Conservation (phyloP, 2,329 filamentous ascomycete genomes). For the Chaetomiaceae sp. region DNA sequence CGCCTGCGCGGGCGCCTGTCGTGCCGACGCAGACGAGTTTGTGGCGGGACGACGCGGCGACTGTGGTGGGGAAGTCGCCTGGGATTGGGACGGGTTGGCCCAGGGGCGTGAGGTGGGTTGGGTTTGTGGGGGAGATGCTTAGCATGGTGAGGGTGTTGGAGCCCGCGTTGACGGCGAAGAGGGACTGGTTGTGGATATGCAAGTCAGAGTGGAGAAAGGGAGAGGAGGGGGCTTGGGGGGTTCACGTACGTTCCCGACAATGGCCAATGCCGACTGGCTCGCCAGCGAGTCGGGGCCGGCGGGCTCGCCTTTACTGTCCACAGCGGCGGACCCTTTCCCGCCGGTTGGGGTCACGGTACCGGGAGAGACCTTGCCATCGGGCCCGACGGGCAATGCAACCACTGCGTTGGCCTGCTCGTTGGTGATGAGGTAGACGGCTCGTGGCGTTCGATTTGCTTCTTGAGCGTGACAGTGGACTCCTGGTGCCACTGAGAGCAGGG, state of each 20-base stretch:
- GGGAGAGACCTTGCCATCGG: constrained; percentile 41
- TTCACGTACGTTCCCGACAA: constrained; percentile 45
- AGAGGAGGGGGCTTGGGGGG: background rate
- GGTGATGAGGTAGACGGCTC: constrained; percentile 52
- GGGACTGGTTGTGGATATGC: background rate
- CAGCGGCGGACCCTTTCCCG: constrained; percentile 34
- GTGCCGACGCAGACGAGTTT: constrained; percentile 43
- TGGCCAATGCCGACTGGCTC: constrained; percentile 45
- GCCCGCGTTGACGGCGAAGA: constrained; percentile 30
- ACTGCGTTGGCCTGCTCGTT: constrained; percentile 48
- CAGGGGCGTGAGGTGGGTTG: constrained; percentile 23
- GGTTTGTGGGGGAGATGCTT: constrained; percentile 10
- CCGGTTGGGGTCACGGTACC: constrained; percentile 4
- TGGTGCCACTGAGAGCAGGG: no score
- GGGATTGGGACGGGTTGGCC: constrained; percentile 35
- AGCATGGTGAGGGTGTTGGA: constrained; percentile 51
- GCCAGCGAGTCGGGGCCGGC: constrained; percentile 47
- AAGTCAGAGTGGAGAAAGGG: background rate
- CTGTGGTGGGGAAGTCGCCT: constrained; percentile 49
- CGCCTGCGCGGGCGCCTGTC: constrained; percentile 40
- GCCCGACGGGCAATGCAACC: constrained; percentile 43
- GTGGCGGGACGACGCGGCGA: constrained; percentile 42
- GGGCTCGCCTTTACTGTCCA: constrained; percentile 43
- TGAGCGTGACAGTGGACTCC: no score
- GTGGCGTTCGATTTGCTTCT: no score